phyloP scores from a whole-genome alignment of 1,284 basidiomycete species.

The Cryptococcus deneoformans region DNA sequence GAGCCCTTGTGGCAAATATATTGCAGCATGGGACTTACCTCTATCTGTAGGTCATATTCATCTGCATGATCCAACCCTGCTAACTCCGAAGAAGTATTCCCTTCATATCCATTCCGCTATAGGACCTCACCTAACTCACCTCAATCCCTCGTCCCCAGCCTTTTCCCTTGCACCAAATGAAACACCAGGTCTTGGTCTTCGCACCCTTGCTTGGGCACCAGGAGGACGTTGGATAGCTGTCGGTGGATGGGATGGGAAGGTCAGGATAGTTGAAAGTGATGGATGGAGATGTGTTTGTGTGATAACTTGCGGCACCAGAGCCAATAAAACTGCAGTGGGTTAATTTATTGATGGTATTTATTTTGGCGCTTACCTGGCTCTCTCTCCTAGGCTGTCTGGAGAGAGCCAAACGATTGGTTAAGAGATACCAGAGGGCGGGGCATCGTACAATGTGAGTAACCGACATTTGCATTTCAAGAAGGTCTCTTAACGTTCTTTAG shows the following conservation, averaged over 20 bases:
- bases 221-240: conserved; percentile 71
- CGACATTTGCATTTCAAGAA: background rate
- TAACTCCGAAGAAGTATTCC: conserved; percentile 61
- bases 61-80: background rate
- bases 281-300: conserved; percentile 71
- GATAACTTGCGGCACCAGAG: conserved; percentile 60
- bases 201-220: conserved; percentile 67
- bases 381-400: conserved; percentile 64
- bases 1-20: conserved; percentile 73
- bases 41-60: conserved; percentile 60
- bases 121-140: conserved; percentile 66
- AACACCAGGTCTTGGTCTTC: conserved; percentile 76
- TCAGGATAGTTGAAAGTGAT: conserved; percentile 71
- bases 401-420: conserved; percentile 75
- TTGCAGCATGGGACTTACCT: conserved; percentile 79
- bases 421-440: conserved; percentile 58
- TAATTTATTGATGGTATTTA: conserved; percentile 6
- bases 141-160: conserved; percentile 11
- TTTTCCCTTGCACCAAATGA: conserved; percentile 25
- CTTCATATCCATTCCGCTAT: conserved; percentile 69
- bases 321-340: conserved; percentile 58
- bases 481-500: conserved; percentile 6
- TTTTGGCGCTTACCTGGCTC: background rate
- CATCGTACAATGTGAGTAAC: conserved; percentile 67
- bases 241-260: conserved; percentile 81